Conservation (phyloP, 768 basidiomycete genomes). For the Grammothele lineata region DNA sequence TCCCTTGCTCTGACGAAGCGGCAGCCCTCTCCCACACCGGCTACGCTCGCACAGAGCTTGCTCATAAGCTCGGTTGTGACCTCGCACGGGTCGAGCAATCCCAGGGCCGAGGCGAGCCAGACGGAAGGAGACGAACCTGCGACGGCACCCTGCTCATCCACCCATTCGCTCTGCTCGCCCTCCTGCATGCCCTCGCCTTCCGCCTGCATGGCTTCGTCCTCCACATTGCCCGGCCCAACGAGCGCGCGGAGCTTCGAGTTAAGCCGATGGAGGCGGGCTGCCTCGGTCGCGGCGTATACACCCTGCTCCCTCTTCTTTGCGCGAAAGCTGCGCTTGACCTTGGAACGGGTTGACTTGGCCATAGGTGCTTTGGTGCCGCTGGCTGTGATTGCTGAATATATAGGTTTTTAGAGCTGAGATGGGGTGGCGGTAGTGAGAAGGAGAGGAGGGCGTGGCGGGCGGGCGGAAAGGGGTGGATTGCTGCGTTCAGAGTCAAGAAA, state of each 20-base stretch:
- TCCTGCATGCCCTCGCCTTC: slow-evolving; percentile 25
- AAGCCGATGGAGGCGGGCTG: slow-evolving; percentile 71
- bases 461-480: no score
- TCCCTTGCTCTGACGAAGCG: no score
- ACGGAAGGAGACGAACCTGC: slow-evolving; percentile 61
- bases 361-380: slow-evolving; percentile 32
- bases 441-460: not conserved
- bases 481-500: no score
- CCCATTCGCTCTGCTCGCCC: no score
- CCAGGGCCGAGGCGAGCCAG: slow-evolving; percentile 29
- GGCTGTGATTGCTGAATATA: not conserved
- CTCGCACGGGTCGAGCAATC: slow-evolving; percentile 53
- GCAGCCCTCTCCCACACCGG: no score
- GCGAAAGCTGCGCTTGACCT: slow-evolving; percentile 75
- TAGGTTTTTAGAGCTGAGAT: not conserved
- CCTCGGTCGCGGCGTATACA: slow-evolving; percentile 73
- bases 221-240: slow-evolving; percentile 35
- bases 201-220: slow-evolving; percentile 23
- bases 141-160: slow-evolving; percentile 22
- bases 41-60: no score
- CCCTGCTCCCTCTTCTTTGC: slow-evolving; percentile 71
- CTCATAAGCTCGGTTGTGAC: slow-evolving; percentile 50
- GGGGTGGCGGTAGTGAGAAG: not conserved
- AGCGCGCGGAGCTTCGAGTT: slow-evolving; percentile 57
- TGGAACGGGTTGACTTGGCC: slow-evolving; percentile 84